Evolutionary conservation across 2,329 filamentous ascomycete species (phyloP), one percentile per base, ranked within the genome.

Genomic region (Aspergillus piperis): DNA sequence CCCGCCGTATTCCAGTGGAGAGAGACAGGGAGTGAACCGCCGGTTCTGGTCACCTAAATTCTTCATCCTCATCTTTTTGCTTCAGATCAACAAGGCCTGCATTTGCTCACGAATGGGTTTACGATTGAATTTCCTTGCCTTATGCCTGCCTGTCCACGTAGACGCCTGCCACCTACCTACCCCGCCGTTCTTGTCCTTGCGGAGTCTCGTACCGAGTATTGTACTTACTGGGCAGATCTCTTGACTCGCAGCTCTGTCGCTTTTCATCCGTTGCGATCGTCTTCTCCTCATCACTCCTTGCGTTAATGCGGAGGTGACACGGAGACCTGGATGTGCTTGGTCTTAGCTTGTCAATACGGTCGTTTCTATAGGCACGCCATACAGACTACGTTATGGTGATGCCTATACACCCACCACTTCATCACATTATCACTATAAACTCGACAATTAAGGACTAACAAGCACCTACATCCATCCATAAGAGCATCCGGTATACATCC

Each of bases 291-390:
- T n/a, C 58, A 30, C 50, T 56, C 57, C 62, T 66, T 62, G 60
- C 57, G 58, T 64, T 44, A 64, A 57, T 66, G 64, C 64, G 64
- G 64, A 63, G 62, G 21, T 61, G 59, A 64, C 60, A 66, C 48
- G 64, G 59, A 55, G 36, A 13, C 39, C 39, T 42, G 5, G n/a
- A 42, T 42, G 39, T 42, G 39, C 39, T 42, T 19, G 39, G 39
- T 19, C 39, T 42, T 42, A 42, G 39, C n/a, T 11, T 42, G 39
- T 42, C 32, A 36, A 36, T 36, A 36, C 11, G 11, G 32, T 15
- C 32, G 32, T 6, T 2, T 36, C 32, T 36, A 36, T 36, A 36
- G 32, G 32, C 32, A 36, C 32, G 11, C 32, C 11, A 36, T 36
- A 36, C 11, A 36, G 11, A 36, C 32, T 36, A 36, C 32, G 32